Base-by-base conservation (phyloP, 176 grass and related monocot genomes). In the Lolium perenne region DNA sequence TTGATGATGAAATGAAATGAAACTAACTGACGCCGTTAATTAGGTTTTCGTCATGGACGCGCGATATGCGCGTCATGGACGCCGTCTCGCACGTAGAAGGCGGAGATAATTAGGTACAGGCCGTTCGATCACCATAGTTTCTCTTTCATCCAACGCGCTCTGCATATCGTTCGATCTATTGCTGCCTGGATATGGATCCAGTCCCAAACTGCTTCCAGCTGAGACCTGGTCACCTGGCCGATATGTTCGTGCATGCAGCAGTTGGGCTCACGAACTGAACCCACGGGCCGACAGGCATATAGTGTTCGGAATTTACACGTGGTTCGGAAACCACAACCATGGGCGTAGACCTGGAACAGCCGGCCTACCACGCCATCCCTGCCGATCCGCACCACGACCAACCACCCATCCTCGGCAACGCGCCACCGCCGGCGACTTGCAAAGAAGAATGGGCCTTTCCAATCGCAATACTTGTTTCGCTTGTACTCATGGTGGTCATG, bases 381-480 rank as follows among this genome's bases (percentile, higher is more conserved):
- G 69, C 69, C 69, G 69, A 47, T 21, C 69, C 41, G 69, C 41
- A n/a, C 69, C 41, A 72, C 68, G 38, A 71, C 10, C 41, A 22
- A n/a, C 41, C 69, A 21, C 69, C 69, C 7, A 20, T 72, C 71
- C 47, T 74, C 5, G 46, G 47, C 46, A 29, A 74, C 71, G 71
- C 71, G 22, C 22, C 32, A 35, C 32, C 71, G 22, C 21, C 22
- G 71, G 71, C 71, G 21, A 74, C 6, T 4, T 1, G 5, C 46
- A 25, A 16, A 5, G 41, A 14, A 21, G 71, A 13, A 25, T 66
- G 71, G 13, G 22, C 71, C 1, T 4, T 4, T 29, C 71, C 23
- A 74, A 16, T 26, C 46, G 0, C 5, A 46, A 0, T 51, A 25
- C 7, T 51, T 50, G 0, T 51, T 26, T 50, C 22, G 21, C 11